Evolutionary conservation across 1,284 basidiomycete species (phyloP).

Genomic region (Pseudomicrostroma phylloplanum): DNA sequence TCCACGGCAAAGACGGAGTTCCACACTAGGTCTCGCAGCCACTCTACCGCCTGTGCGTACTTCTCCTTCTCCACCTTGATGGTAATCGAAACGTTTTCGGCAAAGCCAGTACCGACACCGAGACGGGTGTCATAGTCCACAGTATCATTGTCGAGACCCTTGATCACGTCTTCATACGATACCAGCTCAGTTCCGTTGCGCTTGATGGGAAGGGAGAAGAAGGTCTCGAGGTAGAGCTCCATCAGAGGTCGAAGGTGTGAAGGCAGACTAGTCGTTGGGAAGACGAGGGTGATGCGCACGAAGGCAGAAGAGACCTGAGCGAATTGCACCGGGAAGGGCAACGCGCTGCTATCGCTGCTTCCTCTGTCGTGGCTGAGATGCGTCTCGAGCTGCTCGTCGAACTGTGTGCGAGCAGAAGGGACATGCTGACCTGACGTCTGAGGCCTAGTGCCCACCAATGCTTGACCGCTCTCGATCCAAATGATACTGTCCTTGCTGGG

Average conservation of each 20-base stretch:
- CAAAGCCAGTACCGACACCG: conserved; percentile 62
- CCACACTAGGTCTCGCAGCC: conserved; percentile 85
- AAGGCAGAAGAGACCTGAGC: conserved; percentile 75
- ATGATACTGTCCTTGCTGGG: conserved; percentile 67
- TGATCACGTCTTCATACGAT: conserved; percentile 81
- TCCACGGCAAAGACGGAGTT: conserved; percentile 75
- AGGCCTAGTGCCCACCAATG: conserved; percentile 19
- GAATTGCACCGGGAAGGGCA: conserved; percentile 89
- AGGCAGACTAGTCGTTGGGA: conserved; percentile 54
- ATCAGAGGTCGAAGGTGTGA: conserved; percentile 58
- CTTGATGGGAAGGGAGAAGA: conserved; percentile 83
- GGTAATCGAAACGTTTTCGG: conserved; percentile 66
- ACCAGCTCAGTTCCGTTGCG: conserved; percentile 61
- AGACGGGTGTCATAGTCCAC: conserved; percentile 75
- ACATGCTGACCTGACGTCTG: background rate
- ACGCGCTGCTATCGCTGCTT: conserved; percentile 58
- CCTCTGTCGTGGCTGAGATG: conserved; percentile 58
- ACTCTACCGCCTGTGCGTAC: conserved; percentile 76
- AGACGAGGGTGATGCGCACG: conserved; percentile 64
- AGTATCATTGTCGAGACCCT: conserved; percentile 82
- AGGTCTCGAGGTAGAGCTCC: conserved; percentile 72
- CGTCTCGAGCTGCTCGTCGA: conserved; percentile 55
- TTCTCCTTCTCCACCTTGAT: conserved; percentile 70
- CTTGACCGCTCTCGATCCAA: conserved; percentile 86
- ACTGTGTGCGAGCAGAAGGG: conserved; percentile 7